phyloP scores from a whole-genome alignment of 176 grass and related monocot species.

The Ensete ventricosum region DNA sequence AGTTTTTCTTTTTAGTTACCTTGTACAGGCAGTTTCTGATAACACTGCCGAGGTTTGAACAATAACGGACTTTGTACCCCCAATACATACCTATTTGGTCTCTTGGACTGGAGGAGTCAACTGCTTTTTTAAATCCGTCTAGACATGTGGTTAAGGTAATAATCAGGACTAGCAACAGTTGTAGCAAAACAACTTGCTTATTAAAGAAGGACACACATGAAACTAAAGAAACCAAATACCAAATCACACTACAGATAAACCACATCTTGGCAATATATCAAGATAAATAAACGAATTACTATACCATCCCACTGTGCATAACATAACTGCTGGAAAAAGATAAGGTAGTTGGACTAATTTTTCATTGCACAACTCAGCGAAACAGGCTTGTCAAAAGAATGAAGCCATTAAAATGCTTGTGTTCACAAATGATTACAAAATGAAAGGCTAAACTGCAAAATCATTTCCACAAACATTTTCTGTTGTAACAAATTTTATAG shows the following conservation, averaged over 20 bases:
- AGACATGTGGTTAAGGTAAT: slow-evolving; percentile 16
- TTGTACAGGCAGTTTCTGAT: slow-evolving; percentile 54
- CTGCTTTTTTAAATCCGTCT: slow-evolving; percentile 61
- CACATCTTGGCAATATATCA: not conserved
- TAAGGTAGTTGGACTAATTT: not conserved
- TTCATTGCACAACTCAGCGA: no score
- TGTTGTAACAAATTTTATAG: no score
- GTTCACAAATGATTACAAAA: no score
- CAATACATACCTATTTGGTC: slow-evolving; percentile 70
- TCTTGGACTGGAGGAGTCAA: slow-evolving; percentile 34
- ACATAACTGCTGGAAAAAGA: not conserved
- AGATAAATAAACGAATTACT: not conserved
- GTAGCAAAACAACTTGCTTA: not conserved
- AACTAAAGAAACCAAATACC: not conserved
- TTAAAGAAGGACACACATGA: not conserved
- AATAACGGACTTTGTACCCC: slow-evolving; percentile 92
- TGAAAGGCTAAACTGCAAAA: no score
- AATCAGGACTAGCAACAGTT: slow-evolving; percentile 20
- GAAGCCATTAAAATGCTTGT: no score
- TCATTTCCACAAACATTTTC: no score
- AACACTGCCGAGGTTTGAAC: slow-evolving; percentile 67
- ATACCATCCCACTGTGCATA: not conserved
- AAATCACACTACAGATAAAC: not conserved
- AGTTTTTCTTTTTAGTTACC: slow-evolving; percentile 26
- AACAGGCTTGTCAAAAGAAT: no score